A percentile compares a stretch with the other conserved stretches of the same genome.
Evolutionary conservation across 192 early-diverging fungal species (phyloP).

Genomic region (Phlyctochytrium bullatum): DNA sequence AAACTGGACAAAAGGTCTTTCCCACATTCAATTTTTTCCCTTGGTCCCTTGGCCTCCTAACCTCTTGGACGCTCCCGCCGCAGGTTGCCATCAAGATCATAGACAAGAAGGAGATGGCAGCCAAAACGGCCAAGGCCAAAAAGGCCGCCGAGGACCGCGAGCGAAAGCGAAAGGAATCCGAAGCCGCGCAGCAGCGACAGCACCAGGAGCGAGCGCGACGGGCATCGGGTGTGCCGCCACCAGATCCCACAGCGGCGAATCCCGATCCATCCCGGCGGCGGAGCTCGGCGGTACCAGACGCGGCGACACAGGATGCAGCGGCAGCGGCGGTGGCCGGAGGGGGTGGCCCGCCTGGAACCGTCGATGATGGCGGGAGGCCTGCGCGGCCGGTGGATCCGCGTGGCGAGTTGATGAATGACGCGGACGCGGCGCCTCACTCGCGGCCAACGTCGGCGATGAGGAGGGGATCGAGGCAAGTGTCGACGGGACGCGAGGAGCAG

Average conservation of each 20-base stretch:
- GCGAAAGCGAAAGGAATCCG: slow-evolving; percentile 32
- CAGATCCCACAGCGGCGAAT: too few species aligned
- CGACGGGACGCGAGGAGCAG: background rate
- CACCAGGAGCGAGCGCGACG: background rate
- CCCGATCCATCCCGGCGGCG: too few species aligned
- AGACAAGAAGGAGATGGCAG: slow-evolving; percentile 58
- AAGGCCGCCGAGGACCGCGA: slow-evolving; percentile 43
- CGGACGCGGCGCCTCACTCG: background rate
- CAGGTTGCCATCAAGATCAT: slow-evolving; percentile 63
- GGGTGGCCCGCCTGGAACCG: background rate
- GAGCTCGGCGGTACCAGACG: too few species aligned
- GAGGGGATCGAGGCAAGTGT: background rate
- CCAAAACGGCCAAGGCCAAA: slow-evolving; percentile 48
- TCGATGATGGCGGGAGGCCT: background rate
- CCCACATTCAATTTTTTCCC: background rate
- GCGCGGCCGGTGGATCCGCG: background rate
- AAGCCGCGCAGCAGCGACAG: slow-evolving; percentile 11
- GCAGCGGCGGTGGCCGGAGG: too few species aligned
- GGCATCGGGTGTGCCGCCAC: slow-evolving; percentile 1
- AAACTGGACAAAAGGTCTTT: slow-evolving; percentile 56
- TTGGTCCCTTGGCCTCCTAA: too few species aligned
- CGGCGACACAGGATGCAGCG: too few species aligned
- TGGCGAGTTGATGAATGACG: background rate
- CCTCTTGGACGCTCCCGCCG: too few species aligned
- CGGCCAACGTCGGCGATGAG: background rate